Base-by-base conservation (phyloP, 306 rosid species). In the Rosa rugosa region DNA sequence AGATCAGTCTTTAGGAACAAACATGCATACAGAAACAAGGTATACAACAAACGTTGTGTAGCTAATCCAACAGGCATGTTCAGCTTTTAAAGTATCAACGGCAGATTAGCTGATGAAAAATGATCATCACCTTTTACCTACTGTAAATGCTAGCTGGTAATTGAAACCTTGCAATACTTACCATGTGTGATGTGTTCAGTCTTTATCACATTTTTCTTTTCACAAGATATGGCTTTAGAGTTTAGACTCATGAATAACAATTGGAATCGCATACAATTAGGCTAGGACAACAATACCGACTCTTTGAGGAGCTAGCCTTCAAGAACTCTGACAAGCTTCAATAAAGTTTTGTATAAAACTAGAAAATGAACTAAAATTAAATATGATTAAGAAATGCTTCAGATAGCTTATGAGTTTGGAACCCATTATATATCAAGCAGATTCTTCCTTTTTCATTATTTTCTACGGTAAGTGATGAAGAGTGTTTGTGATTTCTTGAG, bases 51-150 rank as follows among this genome's bases (percentile, higher is more conserved):
- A 20, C 2, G n/a, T n/a, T 57, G 64, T 57, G 31, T 57, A 22
- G 31, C 64, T 40, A 2, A 57, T 8, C 34, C 13, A 50, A 16
- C 2, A 50, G 20, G 20, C 63, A 57, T 14, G 38, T 44, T n/a
- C 12, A 69, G 12, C 73, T 22, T 17, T 36, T 40, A 38, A 38
- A 66, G 11, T 36, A 4, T 66, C 11, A 65, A 38, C 11, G 1
- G 62, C 62, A 54, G 20, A 8, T 20, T n/a, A 42, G 72, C 34
- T 68, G 18, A 68, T 42, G 72, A 69, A 42, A 69, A 69, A 69
- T 69, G 53, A 22, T 42, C 9, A n/a, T 3, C 5, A 11, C 53
- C 53, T 47, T 47, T 47, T 0, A n/a, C n/a, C n/a, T n/a, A 47
- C 53, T 13, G 16, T 4, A 11, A 11, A 13, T 47, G 53, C 18